Evolutionary conservation across 78 protist species (phyloP).

Genomic region (Dictyostelium capitatum): DNA sequence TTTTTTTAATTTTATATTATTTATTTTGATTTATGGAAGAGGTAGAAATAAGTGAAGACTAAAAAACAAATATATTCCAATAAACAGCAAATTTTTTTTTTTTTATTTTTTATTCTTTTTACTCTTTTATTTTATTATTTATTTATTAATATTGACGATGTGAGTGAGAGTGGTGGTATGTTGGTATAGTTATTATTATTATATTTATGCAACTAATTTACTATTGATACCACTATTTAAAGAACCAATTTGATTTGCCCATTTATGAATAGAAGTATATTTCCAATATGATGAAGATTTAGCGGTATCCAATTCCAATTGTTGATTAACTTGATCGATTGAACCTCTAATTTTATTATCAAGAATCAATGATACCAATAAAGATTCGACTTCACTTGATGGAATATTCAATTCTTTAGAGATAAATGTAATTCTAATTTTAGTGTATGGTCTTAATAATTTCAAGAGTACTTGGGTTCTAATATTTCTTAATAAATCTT

Average conservation of each 20-base stretch:
- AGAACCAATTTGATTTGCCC: constrained; percentile 83
- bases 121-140: too few relatives aligned
- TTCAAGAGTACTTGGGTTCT: constrained; percentile 93
- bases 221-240: constrained; percentile 33
- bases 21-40: too few relatives aligned
- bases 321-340: constrained; percentile 93
- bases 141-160: too few relatives aligned
- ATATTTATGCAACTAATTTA: constrained; percentile 35
- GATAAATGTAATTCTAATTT: constrained; percentile 91
- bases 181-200: not conserved
- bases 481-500: constrained; percentile 88
- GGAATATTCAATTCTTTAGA: constrained; percentile 89
- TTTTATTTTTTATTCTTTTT: too few relatives aligned
- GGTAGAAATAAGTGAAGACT: too few relatives aligned
- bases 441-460: constrained; percentile 95
- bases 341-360: constrained; percentile 90
- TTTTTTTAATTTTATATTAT: too few relatives aligned
- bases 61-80: too few relatives aligned
- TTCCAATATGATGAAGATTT: constrained; percentile 75
- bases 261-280: constrained; percentile 77
- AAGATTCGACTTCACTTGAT: constrained; percentile 92
- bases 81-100: too few relatives aligned
- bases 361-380: constrained; percentile 93
- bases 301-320: constrained; percentile 73
- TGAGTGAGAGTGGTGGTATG: too few relatives aligned